phyloP scores from a whole-genome alignment of 805 yeast species.

The Yarrowia sp. region DNA sequence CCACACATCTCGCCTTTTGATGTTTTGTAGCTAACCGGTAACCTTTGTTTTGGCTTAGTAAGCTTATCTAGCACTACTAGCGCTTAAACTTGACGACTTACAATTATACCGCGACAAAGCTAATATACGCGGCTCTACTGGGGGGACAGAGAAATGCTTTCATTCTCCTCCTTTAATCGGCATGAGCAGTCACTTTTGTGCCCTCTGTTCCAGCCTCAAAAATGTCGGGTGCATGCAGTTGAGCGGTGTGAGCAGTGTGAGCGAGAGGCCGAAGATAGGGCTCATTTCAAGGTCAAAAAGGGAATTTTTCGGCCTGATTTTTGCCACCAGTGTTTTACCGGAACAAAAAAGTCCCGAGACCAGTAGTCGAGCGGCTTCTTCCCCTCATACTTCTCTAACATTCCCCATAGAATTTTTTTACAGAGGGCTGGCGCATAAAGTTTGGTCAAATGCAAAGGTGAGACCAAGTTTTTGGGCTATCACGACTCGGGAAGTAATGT shows the following conservation, averaged over 20 bases:
- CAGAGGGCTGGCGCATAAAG: constrained; percentile 3
- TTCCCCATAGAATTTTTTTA: neutral
- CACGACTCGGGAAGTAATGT: no score
- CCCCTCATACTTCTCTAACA: neutral
- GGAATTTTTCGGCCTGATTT: neutral
- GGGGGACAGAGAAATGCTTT: neutral
- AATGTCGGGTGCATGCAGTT: no score
- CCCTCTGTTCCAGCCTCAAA: neutral
- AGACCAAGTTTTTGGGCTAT: no score
- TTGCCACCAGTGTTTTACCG: neutral
- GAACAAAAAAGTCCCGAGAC: neutral
- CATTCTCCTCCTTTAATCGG: neutral
- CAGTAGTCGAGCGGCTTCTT: neutral
- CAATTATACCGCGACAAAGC: no score
- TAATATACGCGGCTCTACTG: no score
- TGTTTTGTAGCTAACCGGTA: neutral
- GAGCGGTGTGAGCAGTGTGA: no score
- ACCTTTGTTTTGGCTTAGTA: neutral
- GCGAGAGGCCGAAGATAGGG: no score
- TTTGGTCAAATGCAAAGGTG: neutral
- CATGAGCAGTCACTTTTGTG: neutral
- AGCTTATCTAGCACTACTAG: no score
- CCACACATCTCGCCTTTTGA: neutral
- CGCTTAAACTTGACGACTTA: no score
- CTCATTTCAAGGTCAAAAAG: neutral